Evolutionary conservation across 1,284 basidiomycete genomes (phyloP), one percentile per base, ranked within the genome.

Genomic region (Bjerkandera adusta): DNA sequence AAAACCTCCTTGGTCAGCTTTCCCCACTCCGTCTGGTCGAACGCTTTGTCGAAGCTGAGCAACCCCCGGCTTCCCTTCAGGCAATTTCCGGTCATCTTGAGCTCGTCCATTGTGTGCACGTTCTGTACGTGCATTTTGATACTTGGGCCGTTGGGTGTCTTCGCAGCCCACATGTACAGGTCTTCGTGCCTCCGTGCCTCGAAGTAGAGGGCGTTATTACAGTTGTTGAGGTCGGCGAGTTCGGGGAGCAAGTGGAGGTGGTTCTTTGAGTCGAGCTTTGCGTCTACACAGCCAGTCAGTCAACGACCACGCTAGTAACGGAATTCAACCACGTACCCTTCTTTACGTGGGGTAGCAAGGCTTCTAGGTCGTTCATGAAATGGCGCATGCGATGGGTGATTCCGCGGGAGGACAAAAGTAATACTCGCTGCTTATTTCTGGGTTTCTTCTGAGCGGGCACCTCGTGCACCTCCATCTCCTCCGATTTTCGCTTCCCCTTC

Each of bases 31-130:
- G 79, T 83, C 44, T 88, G 80, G 48, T 98, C 93, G 68, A 99
- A 99, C 36, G 77, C 82, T 55, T 86, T 81, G 69, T 97, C 95
- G 66, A 99, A 99, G 61, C 89, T 92, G 52, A 98, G 73, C 45
- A 99, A 72, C 1, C 95, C 96, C 45, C 97, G 75, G 57, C 89
- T 92, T 12, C 97, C 97, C 70, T 97, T 97, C 57, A 99, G 71
- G 67, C 97, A 99, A 68, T 99, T 99, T 20, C 97, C 97, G 3
- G 95, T 97, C 95, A 99, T 92, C 72, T 99, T 99, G 58, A 99
- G 77, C 68, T 99, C 97, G 71, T 99, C 97, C 97, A 99, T 99
- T 33, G 97, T 99, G 68, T 99, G 97, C 48, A 97, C 79, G 67
- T 99, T 99, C 68, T 98, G 94, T 16, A 98, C 93, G 63, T 98